Evolutionary conservation across 1,284 basidiomycete species (phyloP), one percentile per base, ranked within the genome.

Genomic region (Marasmius oreades): DNA sequence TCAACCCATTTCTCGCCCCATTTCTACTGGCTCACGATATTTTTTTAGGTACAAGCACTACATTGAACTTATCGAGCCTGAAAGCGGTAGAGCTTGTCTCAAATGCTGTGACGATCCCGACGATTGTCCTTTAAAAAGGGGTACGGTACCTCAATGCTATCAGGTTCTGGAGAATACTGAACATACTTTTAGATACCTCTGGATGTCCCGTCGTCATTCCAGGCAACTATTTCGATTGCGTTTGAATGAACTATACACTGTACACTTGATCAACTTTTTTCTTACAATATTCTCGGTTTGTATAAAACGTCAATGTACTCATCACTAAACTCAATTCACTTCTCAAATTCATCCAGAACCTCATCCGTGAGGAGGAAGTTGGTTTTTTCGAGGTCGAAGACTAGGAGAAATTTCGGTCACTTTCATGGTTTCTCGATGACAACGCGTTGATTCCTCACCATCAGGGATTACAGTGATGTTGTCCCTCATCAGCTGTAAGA

Each of bases 391-490:
- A 70, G 23, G 54, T 75, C 68, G 61, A 72, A 81, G 59, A 77
- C 79, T 82, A 56, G 28, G 45, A 51, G 34, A 16, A 33, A 5
- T n/a, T 28, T n/a, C 23, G 11, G 44, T 14, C 24, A 28, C 6
- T 16, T 11, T 14, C 11, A 48, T 26, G 22, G 16, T 10, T 3
- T 16, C 23, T n/a, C 20, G 22, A 5, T 46, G 3, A 18, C 18
- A 28, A 14, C 24, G 28, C 23, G 16, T n/a, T 10, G 46, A 23
- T 6, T 14, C 62, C 76, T 52, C 52, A 82, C 81, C 73, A 58
- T 84, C 80, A 1, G 73, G 64, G 52, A 82, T 80, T 46, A 69
- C 66, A 0, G 78, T 81, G 37, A 80, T 72, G 56, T 82, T 82
- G 59, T 76, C 68, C 37, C 80, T 68, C 66, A 72, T 68, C 16